These are phyloP conservation scores for Aspergillus biplanus DNA, from an alignment of 495 filamentous ascomycete species.

Conservation along the genomic window DNA sequence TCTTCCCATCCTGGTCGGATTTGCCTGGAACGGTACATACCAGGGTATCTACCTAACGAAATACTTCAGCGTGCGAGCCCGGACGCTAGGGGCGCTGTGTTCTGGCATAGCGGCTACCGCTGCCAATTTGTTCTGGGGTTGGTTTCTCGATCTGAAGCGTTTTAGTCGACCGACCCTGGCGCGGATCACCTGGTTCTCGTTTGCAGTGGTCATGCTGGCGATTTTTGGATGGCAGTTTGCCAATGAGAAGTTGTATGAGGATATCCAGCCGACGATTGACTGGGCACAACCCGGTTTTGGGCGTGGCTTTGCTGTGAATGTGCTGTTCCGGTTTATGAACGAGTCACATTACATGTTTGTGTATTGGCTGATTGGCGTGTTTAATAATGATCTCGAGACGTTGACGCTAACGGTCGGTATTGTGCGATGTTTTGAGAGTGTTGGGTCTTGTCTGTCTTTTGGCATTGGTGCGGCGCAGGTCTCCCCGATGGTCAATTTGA, in stretches of 20 bases:
- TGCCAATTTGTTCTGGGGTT: slow-evolving; percentile 18
- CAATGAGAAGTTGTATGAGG: slow-evolving; percentile 17
- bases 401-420: slow-evolving; percentile 17
- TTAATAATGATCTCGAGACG: slow-evolving; percentile 16
- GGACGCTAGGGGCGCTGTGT: slow-evolving; percentile 11
- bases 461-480: slow-evolving; percentile 18
- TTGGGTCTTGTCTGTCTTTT: slow-evolving; percentile 15
- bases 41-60: slow-evolving; percentile 19
- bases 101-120: slow-evolving; percentile 15
- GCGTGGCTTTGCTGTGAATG: slow-evolving; percentile 16
- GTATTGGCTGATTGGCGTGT: slow-evolving; percentile 16
- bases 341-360: slow-evolving; percentile 21
- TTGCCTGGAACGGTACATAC: slow-evolving; percentile 19
- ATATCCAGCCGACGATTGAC: slow-evolving; percentile 15
- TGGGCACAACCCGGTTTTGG: slow-evolving; percentile 13
- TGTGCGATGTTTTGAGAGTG: slow-evolving; percentile 20
- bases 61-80: slow-evolving; percentile 18
- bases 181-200: slow-evolving; percentile 16
- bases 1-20: slow-evolving; percentile 15
- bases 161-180: slow-evolving; percentile 13
- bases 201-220: slow-evolving; percentile 10
- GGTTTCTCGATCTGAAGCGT: slow-evolving; percentile 11
- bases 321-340: slow-evolving; percentile 17
- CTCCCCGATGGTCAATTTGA: slow-evolving; percentile 15
- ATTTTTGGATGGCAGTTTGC: slow-evolving; percentile 14